Conservation (phyloP, 2,329 filamentous ascomycete species). For the Alternaria longipes region DNA sequence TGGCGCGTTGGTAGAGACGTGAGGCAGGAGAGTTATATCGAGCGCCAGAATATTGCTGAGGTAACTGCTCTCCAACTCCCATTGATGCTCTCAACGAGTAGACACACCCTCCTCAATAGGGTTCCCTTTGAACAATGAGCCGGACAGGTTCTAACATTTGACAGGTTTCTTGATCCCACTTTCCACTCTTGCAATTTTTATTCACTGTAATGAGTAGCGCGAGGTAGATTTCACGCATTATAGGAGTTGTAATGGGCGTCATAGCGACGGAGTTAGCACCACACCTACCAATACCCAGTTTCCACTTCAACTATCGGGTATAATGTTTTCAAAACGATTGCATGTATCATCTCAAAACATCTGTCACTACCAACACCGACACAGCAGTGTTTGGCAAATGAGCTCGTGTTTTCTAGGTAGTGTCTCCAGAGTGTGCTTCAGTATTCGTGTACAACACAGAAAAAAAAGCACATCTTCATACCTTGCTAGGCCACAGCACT, state of each 20-base stretch:
- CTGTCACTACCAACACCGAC: background rate
- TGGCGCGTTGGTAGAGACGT: conserved; percentile 85
- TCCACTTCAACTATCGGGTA: background rate
- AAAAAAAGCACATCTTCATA: too few species aligned
- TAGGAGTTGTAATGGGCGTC: conserved; percentile 7
- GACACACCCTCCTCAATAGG: background rate
- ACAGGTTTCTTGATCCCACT: conserved; percentile 21
- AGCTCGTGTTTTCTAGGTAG: too few species aligned
- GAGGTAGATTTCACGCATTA: background rate
- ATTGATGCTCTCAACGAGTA: background rate
- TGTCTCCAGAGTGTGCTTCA: too few species aligned
- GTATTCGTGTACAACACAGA: too few species aligned
- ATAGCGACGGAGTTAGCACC: conserved; percentile 9
- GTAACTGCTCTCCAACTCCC: conserved; percentile 29
- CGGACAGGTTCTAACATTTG: conserved; percentile 13
- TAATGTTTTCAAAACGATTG: background rate
- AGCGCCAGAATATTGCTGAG: conserved; percentile 62
- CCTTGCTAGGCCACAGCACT: too few species aligned
- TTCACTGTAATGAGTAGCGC: background rate
- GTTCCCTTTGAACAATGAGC: background rate
- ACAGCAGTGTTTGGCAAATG: background rate
- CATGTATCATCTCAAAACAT: background rate
- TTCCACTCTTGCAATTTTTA: background rate
- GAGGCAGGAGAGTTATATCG: conserved; percentile 87
- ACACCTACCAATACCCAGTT: background rate